Conservation (phyloP, 192 early-diverging fungal species). For the Dimargaris verticillata region DNA sequence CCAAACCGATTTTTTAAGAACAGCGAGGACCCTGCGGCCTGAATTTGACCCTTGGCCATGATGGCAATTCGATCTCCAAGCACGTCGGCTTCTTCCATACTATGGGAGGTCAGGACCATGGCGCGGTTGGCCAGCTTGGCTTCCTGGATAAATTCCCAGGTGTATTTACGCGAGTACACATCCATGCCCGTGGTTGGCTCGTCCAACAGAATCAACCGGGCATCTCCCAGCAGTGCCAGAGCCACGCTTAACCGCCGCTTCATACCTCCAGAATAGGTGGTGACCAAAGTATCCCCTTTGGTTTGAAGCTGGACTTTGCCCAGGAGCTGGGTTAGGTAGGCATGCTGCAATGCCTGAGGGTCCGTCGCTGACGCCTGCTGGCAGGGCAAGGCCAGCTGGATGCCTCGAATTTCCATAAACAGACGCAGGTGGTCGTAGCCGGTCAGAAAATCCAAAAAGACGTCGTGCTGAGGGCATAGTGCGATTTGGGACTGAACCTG, state of each 20-base stretch:
- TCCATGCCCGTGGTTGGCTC: conserved; percentile 48
- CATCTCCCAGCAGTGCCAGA: conserved; percentile 35
- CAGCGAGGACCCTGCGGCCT: conserved; percentile 31
- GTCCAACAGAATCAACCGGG: conserved; percentile 31
- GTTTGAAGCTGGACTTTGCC: conserved; percentile 22
- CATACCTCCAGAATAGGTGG: conserved; percentile 33
- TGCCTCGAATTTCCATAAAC: conserved; percentile 32
- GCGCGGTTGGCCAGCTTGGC: conserved; percentile 24
- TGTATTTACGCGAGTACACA: conserved; percentile 22
- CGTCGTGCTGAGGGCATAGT: conserved; percentile 39
- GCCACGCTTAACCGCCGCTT: conserved; percentile 35
- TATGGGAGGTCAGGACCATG: conserved; percentile 43
- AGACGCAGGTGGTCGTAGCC: conserved; percentile 29
- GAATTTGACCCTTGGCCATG: conserved; percentile 27
- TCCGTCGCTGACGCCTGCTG: conserved; percentile 14
- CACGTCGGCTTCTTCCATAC: conserved; percentile 47
- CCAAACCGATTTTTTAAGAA: conserved; percentile 41
- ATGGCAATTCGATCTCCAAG: conserved; percentile 32
- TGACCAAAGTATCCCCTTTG: conserved; percentile 19
- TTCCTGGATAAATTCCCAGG: conserved; percentile 38
- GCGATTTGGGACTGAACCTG: conserved; percentile 28
- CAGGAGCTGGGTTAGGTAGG: conserved; percentile 14
- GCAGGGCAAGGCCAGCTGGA: conserved; percentile 14
- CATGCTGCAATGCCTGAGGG: conserved; percentile 8
- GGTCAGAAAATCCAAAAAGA: conserved; percentile 27